phyloP scores from a whole-genome alignment of 176 grass and related monocot species.

The Carex scoparia region DNA sequence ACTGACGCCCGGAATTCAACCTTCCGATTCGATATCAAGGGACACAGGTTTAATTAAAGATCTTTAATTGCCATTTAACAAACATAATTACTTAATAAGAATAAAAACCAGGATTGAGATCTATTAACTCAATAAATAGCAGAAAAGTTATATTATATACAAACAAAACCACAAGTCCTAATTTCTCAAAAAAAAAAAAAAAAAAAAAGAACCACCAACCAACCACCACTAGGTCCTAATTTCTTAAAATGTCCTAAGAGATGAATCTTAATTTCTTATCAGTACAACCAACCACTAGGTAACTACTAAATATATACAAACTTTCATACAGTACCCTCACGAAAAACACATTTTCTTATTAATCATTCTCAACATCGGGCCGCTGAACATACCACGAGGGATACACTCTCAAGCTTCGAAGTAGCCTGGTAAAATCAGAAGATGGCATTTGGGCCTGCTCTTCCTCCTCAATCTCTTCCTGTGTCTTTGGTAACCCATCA shows the following conservation, averaged over 20 bases:
- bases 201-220: too few relatives aligned
- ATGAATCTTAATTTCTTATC: too few relatives aligned
- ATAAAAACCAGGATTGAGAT: neutral
- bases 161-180: neutral
- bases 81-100: neutral
- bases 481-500: constrained; percentile 56
- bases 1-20: neutral
- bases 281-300: neutral
- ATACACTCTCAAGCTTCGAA: constrained; percentile 52
- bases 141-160: neutral
- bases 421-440: constrained; percentile 57
- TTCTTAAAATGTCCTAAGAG: too few relatives aligned
- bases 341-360: neutral
- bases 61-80: neutral
- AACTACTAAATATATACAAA: constrained; percentile 8
- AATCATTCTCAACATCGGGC: constrained; percentile 52
- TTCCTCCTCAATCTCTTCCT: constrained; percentile 66
- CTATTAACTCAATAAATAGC: neutral
- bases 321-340: neutral
- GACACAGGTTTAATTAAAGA: neutral
- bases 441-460: constrained; percentile 56
- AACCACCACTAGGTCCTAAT: too few relatives aligned
- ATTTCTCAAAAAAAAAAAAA: too few relatives aligned
- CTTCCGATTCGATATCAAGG: neutral
- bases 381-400: constrained; percentile 70